Evolutionary conservation across 2,329 filamentous ascomycete genomes (phyloP), one percentile per base, ranked within the genome.

Genomic region (Aspergillus sp.): DNA sequence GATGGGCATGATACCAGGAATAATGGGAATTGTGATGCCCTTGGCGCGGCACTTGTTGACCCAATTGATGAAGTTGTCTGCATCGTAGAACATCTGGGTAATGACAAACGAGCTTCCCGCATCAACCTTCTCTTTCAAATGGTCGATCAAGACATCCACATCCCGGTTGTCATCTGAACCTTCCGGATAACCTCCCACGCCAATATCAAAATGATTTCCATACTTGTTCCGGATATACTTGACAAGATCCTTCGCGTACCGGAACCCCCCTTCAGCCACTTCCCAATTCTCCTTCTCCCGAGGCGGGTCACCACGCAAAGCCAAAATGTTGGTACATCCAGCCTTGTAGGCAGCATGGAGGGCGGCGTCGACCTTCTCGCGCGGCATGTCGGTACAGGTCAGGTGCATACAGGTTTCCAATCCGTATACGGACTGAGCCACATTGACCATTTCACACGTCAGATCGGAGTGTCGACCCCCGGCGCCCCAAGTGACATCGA

Each of bases 21-120:
- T 79, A 55, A 94, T 93, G 10, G 87, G 87, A 30, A 93, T 75
- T 28, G 73, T 83, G 62, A 98, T 91, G 42, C 93, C 93, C 60
- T 81, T 83, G 44, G 83, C 88, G 43, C 90, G 85, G 49, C 91
- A 89, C 65, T 87, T 93, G 56, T 80, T 75, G 34, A 94, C 86
- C 93, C 93, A 98, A 45, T 83, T 79, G 45, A 97, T 71, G 70
- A 98, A 98, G 64, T 93, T 91, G 61, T 98, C 91, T 43, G 82
- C 90, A 62, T 98, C 91, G 74, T 98, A 98, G 72, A 97, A 97
- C 93, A 98, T 98, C 72, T 98, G 93, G 0, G 93, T 97, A 45
- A 98, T 87, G 53, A 98, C 86, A 65, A 97, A 98, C 5, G 86
- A 85, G 52, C 85, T 90, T 44, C 93, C 93, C 49, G 88, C 87